Conservation (phyloP, 108 stramenopile genomes). For the Bacterosira constricta region DNA sequence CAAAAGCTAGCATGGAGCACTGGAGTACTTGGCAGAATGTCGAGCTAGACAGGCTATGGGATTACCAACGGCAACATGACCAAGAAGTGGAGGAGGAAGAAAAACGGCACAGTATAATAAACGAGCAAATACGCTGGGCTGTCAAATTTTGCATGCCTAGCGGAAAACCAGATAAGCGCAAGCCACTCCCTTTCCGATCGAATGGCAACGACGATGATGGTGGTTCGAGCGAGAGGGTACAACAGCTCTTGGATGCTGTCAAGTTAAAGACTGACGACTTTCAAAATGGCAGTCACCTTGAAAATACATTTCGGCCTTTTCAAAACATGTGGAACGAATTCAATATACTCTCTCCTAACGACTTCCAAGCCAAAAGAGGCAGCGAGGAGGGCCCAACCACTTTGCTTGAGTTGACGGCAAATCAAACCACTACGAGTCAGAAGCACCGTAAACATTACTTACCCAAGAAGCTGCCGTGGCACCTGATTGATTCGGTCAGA, state of each 20-base stretch:
- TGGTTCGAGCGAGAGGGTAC: not conserved
- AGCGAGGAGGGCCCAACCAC: not conserved
- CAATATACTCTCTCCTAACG: not conserved
- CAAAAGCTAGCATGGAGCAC: slow-evolving; percentile 15
- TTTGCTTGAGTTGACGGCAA: not conserved
- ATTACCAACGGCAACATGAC: slow-evolving; percentile 34
- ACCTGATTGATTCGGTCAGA: slow-evolving; percentile 14
- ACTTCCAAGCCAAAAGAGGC: not conserved
- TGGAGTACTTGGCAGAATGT: slow-evolving; percentile 41
- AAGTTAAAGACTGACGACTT: slow-evolving; percentile 7
- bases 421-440: not conserved
- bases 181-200: not conserved
- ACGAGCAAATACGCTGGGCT: slow-evolving; percentile 40
- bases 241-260: slow-evolving; percentile 6
- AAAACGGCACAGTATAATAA: slow-evolving; percentile 10
- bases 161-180: slow-evolving; percentile 46
- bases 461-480: slow-evolving; percentile 15
- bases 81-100: slow-evolving; percentile 16
- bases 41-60: slow-evolving; percentile 42
- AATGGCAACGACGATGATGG: not conserved
- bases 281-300: slow-evolving; percentile 1
- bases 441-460: not conserved
- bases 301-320: slow-evolving; percentile 21
- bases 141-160: slow-evolving; percentile 34
- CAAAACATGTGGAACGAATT: slow-evolving; percentile 24